phyloP scores from a whole-genome alignment of 2,329 filamentous ascomycete genomes.

The Arthrobotrys conoides region DNA sequence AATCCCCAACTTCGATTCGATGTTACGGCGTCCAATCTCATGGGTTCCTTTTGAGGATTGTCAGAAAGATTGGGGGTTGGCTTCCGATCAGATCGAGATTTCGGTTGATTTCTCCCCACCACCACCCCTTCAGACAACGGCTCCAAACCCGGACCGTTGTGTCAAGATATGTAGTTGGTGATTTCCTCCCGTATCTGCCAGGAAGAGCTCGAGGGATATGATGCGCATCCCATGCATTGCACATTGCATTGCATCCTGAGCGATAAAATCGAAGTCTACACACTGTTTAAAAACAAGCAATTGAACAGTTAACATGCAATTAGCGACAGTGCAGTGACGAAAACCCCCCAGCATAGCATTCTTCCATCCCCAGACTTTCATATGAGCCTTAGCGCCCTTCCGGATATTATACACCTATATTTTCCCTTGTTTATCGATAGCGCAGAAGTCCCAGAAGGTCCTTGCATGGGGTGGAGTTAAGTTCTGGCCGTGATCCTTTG shows the following conservation, averaged over 20 bases:
- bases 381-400: slow-evolving; percentile 9
- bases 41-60: slow-evolving; percentile 25
- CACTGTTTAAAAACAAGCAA: not conserved
- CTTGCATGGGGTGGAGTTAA: slow-evolving; percentile 16
- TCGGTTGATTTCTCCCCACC: slow-evolving; percentile 8
- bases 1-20: slow-evolving; percentile 33
- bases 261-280: slow-evolving; percentile 14
- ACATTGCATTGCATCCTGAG: slow-evolving; percentile 26
- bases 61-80: slow-evolving; percentile 2
- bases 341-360: not conserved
- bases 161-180: slow-evolving; percentile 5
- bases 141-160: not conserved
- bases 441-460: not conserved
- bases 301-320: too few species aligned
- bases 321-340: not conserved
- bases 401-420: slow-evolving; percentile 17
- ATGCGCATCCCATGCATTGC: slow-evolving; percentile 30
- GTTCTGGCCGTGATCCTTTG: slow-evolving; percentile 37
- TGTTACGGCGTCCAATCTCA: slow-evolving; percentile 9
- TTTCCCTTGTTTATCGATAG: slow-evolving; percentile 43
- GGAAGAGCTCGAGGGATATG: slow-evolving; percentile 23
- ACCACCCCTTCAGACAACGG: slow-evolving; percentile 4
- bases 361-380: not conserved
- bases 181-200: not conserved
- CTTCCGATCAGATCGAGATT: slow-evolving; percentile 58